Evolutionary conservation across 192 early-diverging fungal species (phyloP).

Genomic region (Pilobolus umbonatus): DNA sequence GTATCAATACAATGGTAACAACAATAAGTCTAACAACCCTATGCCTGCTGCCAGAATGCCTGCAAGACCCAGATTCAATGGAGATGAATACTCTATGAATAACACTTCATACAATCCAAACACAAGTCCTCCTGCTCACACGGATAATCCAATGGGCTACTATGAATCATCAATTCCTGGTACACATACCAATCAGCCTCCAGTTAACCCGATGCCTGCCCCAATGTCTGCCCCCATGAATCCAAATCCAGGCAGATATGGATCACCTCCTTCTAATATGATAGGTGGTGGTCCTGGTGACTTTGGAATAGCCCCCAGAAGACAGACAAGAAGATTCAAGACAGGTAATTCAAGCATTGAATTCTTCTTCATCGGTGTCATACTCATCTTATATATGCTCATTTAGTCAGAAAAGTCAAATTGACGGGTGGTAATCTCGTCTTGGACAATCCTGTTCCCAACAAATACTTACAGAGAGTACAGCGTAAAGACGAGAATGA

Average conservation of each 20-base stretch:
- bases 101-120: conserved; percentile 2
- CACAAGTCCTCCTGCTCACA: neutral
- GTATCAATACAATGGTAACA: conserved; percentile 4
- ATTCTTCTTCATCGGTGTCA: too few species aligned
- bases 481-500: conserved; percentile 53
- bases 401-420: conserved; percentile 45
- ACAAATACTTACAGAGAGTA: conserved; percentile 48
- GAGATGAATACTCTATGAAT: conserved; percentile 8
- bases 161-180: conserved; percentile 6
- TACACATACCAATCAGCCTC: conserved; percentile 5
- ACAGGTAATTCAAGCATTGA: conserved; percentile 30
- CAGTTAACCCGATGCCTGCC: neutral
- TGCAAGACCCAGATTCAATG: conserved; percentile 5
- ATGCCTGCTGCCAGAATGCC: conserved; percentile 11
- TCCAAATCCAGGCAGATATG: neutral
- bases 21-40: neutral
- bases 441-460: conserved; percentile 64
- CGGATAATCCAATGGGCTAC: conserved; percentile 9
- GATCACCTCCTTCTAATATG: conserved; percentile 7
- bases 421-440: conserved; percentile 68
- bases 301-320: conserved; percentile 23
- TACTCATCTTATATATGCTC: too few species aligned
- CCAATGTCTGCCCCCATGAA: neutral
- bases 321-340: conserved; percentile 43
- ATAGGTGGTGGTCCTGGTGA: conserved; percentile 8